A percentile compares a stretch with the other conserved stretches of the same genome.
Evolutionary conservation across 202 grass and related monocot species (phyloP).

Genomic region (Saccharum hybrid): DNA sequence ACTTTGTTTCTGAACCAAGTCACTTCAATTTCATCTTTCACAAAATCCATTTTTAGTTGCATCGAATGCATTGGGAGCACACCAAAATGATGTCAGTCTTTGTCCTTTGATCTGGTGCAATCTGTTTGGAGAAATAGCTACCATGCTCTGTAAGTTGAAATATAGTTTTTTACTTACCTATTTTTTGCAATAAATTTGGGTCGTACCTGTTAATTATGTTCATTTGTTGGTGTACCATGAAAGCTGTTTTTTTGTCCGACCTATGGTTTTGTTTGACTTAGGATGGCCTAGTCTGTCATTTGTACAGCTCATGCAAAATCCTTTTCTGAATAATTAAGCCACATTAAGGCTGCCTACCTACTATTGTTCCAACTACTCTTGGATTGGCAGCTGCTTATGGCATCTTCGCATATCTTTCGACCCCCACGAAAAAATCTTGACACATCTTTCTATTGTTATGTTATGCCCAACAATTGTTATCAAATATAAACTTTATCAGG

Average conservation of each 20-base stretch:
- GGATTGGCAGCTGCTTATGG: conserved; percentile 14
- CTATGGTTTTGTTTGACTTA: conserved; percentile 26
- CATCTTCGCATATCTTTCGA: conserved; percentile 16
- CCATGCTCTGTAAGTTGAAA: conserved; percentile 2
- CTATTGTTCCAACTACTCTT: conserved; percentile 16
- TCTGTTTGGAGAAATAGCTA: conserved; percentile 21
- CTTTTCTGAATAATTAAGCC: conserved; percentile 38
- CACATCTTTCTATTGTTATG: conserved; percentile 4
- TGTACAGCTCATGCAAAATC: conserved; percentile 29
- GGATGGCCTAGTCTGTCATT: conserved; percentile 13
- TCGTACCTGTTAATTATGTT: neutral
- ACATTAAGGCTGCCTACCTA: conserved; percentile 30
- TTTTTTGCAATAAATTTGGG: neutral
- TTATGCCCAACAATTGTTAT: conserved; percentile 14
- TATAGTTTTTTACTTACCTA: neutral
- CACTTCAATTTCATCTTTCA: conserved; percentile 10
- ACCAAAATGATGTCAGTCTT: neutral
- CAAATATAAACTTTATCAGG: conserved; percentile 11
- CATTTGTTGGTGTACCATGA: neutral
- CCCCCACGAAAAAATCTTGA: neutral
- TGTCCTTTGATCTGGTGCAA: conserved; percentile 26
- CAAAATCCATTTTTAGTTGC: conserved; percentile 5
- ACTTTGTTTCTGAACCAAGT: conserved; percentile 27
- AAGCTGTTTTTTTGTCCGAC: no score
- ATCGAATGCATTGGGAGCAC: neutral